Evolutionary conservation across 805 yeast species (phyloP).

Genomic region (Maudiozyma serrabonitensis): DNA sequence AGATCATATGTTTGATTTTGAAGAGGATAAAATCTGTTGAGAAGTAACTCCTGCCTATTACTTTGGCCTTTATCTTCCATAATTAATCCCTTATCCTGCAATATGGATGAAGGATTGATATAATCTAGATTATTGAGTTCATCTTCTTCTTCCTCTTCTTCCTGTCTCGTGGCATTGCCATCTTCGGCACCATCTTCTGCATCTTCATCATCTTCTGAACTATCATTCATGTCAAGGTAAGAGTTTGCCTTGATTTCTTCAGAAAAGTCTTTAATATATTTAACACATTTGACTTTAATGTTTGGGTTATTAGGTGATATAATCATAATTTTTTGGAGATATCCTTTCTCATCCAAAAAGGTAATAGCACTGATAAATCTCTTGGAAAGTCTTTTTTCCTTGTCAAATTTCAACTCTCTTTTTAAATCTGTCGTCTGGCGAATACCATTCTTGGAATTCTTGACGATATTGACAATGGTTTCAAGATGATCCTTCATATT

Average conservation of each 20-base stretch:
- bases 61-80: slow-evolving; percentile 13
- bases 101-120: slow-evolving; percentile 20
- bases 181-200: slow-evolving; percentile 3
- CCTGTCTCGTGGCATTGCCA: not conserved
- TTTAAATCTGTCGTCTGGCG: slow-evolving; percentile 54
- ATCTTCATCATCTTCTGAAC: slow-evolving; percentile 7
- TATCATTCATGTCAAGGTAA: slow-evolving; percentile 22
- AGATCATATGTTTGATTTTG: slow-evolving; percentile 53
- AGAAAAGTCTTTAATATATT: slow-evolving; percentile 34
- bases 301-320: slow-evolving; percentile 37
- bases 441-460: slow-evolving; percentile 49
- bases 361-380: slow-evolving; percentile 41
- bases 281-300: slow-evolving; percentile 39
- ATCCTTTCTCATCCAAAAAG: slow-evolving; percentile 36
- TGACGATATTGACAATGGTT: slow-evolving; percentile 39
- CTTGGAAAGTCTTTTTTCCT: slow-evolving; percentile 32
- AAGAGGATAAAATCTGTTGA: slow-evolving; percentile 52
- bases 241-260: slow-evolving; percentile 16
- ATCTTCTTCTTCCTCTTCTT: slow-evolving; percentile 1
- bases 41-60: slow-evolving; percentile 8
- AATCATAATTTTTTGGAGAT: slow-evolving; percentile 43
- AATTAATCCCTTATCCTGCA: slow-evolving; percentile 21
- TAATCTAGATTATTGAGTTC: slow-evolving; percentile 21
- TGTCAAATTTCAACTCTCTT: slow-evolving; percentile 45
- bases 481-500: slow-evolving; percentile 23